Percentiles rank a stretch among this genome's conserved stretches.
These are phyloP conservation scores for Monosporascus sp. DNA, from an alignment of 2,329 filamentous ascomycete genomes.

Conservation along the genomic window DNA sequence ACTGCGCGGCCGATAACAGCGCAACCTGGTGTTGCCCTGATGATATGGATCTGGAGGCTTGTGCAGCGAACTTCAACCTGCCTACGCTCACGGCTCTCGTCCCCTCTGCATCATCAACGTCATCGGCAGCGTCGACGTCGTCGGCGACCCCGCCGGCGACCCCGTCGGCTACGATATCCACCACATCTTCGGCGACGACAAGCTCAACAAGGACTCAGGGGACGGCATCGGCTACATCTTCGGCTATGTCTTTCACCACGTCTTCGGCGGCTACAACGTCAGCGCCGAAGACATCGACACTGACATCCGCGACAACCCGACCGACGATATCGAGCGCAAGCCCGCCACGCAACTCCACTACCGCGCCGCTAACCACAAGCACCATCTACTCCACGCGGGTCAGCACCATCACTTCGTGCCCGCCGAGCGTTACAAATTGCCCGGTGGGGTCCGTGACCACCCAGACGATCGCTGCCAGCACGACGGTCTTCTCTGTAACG, in stretches of 20 bases:
- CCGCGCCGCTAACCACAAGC: slow-evolving; percentile 7
- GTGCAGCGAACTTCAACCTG: slow-evolving; percentile 45
- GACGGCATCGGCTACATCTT: background rate
- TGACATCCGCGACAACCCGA: too few species aligned
- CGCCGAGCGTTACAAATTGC: slow-evolving; percentile 46
- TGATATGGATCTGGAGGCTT: slow-evolving; percentile 46
- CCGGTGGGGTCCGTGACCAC: slow-evolving; percentile 24
- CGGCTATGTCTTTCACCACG: slow-evolving; percentile 1
- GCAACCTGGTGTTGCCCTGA: slow-evolving; percentile 59
- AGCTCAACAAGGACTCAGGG: slow-evolving; percentile 2
- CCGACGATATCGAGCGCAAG: too few species aligned
- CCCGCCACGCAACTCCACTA: background rate
- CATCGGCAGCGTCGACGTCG: slow-evolving; percentile 26
- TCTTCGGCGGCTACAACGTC: background rate
- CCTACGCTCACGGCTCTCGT: slow-evolving; percentile 27
- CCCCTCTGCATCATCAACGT: slow-evolving; percentile 41
- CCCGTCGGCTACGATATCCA: slow-evolving; percentile 5
- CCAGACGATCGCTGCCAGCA: slow-evolving; percentile 16
- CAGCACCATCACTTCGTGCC: slow-evolving; percentile 52
- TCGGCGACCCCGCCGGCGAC: slow-evolving; percentile 6
- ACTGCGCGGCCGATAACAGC: slow-evolving; percentile 51
- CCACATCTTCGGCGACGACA: background rate
- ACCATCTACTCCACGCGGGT: slow-evolving; percentile 42
- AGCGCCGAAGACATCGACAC: too few species aligned
- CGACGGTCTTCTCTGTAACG: slow-evolving; percentile 6